These are phyloP conservation scores for Malassezia obtusa DNA, from an alignment of 1,284 basidiomycete genomes.

Conservation along the genomic window DNA sequence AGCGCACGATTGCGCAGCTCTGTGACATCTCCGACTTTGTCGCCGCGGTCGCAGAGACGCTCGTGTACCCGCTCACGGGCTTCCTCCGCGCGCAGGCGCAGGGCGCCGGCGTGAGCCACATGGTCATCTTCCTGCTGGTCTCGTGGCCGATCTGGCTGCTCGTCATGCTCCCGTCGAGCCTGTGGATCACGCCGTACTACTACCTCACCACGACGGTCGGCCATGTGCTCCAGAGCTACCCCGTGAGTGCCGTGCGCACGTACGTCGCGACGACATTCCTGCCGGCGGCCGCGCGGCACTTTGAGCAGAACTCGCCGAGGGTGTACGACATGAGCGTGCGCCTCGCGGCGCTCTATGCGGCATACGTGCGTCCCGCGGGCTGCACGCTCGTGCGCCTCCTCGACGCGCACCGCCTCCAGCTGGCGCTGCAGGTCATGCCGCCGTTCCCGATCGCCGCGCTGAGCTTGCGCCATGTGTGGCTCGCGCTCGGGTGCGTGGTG, in stretches of 20 bases:
- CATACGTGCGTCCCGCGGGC: neutral
- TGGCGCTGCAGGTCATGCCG: constrained; percentile 23
- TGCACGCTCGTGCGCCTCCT: neutral
- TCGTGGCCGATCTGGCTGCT: constrained; percentile 43
- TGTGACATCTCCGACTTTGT: constrained; percentile 38
- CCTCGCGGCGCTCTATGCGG: neutral
- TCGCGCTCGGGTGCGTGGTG: constrained; percentile 31
- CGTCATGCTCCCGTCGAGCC: constrained; percentile 29
- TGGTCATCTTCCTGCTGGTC: constrained; percentile 33
- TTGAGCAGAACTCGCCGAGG: neutral
- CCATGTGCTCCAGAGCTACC: neutral
- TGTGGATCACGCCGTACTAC: constrained; percentile 12
- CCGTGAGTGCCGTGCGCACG: neutral
- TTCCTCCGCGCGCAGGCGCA: constrained; percentile 31
- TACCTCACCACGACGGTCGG: neutral
- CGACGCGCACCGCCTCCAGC: neutral
- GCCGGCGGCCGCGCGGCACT: constrained; percentile 9
- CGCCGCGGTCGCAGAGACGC: constrained; percentile 21
- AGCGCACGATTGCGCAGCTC: constrained; percentile 33
- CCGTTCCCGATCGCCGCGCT: constrained; percentile 42
- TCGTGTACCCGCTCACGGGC: constrained; percentile 24
- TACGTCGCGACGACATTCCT: constrained; percentile 13
- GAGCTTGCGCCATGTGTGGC: constrained; percentile 32
- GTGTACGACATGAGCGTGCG: neutral
- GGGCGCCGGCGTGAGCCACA: constrained; percentile 22